Evolutionary conservation across 495 filamentous ascomycete species (phyloP), one percentile per base, ranked within the genome.

Genomic region (Xylaria nigripes): DNA sequence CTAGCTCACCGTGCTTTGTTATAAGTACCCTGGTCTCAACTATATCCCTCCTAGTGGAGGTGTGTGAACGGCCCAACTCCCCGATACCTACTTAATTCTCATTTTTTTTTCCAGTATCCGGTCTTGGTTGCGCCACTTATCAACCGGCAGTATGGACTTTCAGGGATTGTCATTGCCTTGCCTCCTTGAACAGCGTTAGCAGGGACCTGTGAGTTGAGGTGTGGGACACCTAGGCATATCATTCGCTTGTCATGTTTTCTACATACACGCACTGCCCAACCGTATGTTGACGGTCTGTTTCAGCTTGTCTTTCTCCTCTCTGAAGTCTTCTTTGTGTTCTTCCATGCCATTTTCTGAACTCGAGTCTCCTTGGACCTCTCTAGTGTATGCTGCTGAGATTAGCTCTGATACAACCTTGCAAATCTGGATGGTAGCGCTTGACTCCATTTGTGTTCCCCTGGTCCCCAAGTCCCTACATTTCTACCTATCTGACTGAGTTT

Each of bases 271-370:
- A 59, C 56, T 55, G 64, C 65, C 71, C 74, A 70, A 62, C 68
- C 65, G 71, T 69, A 70, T 70, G 72, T 72, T 71, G 41, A 70
- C 61, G 66, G 62, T 59, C 65, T 65, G 71, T 76, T 77, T 77
- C 72, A 76, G 61, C 67, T 69, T 69, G 63, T 64, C 64, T 63
- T 68, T 70, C 64, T 69, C 66, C 65, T 62, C 72, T 64, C 60
- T 66, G 70, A 51, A 56, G 58, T 65, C 61, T 56, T 67, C 72
- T 72, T 72, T 68, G 71, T 68, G 59, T 70, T 56, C 61, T 71
- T 73, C 68, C 63, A 72, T 72, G 65, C 69, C 59, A 67, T 71
- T 74, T 70, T 64, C 60, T 68, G 57, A 65, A 57, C 60, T 58
- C 54, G 57, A 71, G 58, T 64, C 55, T 63, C 32, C 38, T 55